Conservation (phyloP, 345 rosid species). For the Arabidopsis thaliana region TAIR10.1 NC_003070.9:2684001-2684500, state of each 20-base stretch:
- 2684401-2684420: conserved; percentile 61
- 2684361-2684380: conserved; percentile 59
- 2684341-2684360: conserved; percentile 61
- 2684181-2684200: too few relatives aligned
- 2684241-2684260: too few relatives aligned
- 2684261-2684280: too few relatives aligned
- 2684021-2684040: conserved; percentile 16
- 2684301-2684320: not conserved
- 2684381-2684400: conserved; percentile 70
- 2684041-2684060: not conserved
- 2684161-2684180: not conserved
- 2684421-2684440: conserved; percentile 63
- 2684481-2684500: conserved; percentile 85
- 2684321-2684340: conserved; percentile 32
- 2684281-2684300: too few relatives aligned
- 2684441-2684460: conserved; percentile 65
- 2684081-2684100: not conserved
- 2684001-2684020: not conserved
- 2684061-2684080: conserved; percentile 1
- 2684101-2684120: not conserved
- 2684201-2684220: not conserved
- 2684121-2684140: not conserved
- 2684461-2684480: conserved; percentile 86
- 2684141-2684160: not conserved
- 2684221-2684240: too few relatives aligned